Evolutionary conservation across 2,329 filamentous ascomycete species (phyloP), one percentile per base, ranked within the genome.

Genomic region (Pestalotiopsis sp.): DNA sequence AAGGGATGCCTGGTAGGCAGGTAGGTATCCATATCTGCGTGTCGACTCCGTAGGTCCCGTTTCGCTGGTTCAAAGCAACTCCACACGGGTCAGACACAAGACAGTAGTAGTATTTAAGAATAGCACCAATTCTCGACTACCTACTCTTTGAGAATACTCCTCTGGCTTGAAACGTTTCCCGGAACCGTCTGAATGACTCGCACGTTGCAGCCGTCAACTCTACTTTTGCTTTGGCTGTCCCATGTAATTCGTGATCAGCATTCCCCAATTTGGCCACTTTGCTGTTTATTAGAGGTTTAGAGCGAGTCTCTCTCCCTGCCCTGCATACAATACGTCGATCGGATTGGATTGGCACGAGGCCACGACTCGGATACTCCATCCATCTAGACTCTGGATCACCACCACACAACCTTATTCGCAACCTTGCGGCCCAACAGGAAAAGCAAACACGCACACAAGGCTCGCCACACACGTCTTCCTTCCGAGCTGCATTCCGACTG

Each of bases 401-500:
- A 39, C 25, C 25, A 62, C 36, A 62, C 31, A 62, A 62, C 59
- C 59, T 62, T 62, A 62, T 62, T 62, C 31, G 36, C 59, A 62
- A 62, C 59, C 59, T 62, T 62, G 59, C 59, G n/a, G 59, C 59
- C 59, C 59, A 23, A 62, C 45, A 23, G 17, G 17, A 9, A 59
- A 27, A 59, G 56, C 12, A 61, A 62, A 62, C n/a, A 31, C 59
- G 39, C 38, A 14, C 59, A 27, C 25, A n/a, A 52, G 31, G 31
- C 59, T 62, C 59, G 59, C 59, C 59, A 62, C 59, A 61, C 59
- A 62, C 59, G 31, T 62, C 57, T 59, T 36, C 14, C 45, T 52
- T 52, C 9, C 20, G 20, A 12, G 12, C 17, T 36, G 20, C 45
- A n/a, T 52, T 20, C 45, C 45, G 31, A 36, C 45, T 52, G 45